Base-by-base conservation (phyloP, 2,329 filamentous ascomycete genomes). In the Calonectria crousiana region DNA sequence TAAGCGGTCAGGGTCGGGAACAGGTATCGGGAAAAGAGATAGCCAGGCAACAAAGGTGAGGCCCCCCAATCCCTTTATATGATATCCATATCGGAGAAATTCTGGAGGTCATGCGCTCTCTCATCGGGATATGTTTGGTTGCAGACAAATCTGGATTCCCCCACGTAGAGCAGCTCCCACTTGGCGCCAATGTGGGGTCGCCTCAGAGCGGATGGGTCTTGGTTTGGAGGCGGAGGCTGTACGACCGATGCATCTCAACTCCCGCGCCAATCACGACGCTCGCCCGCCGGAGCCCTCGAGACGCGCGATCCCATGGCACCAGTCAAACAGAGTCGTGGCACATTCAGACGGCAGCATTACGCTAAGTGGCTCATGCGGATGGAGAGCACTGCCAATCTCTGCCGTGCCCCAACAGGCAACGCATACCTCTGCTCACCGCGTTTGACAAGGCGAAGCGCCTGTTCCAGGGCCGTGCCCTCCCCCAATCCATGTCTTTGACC, bases 261-360 rank as follows among this genome's bases (percentile, higher is more conserved):
- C 81, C 81, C 81, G 81, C 81, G 41, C 81, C 81, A 82, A 82
- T 82, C 81, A 82, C 72, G 69, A 64, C 38, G 64, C 73, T 69
- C 56, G 65, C 74, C 67, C 60, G 34, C 69, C 47, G 76, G 68
- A 28, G 65, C 69, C 70, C 72, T 67, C 73, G 72, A 77, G 77
- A 58, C 78, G 74, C 78, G 74, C 77, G 73, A 81, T 78, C 72
- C 76, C 75, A 79, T 73, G 70, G 70, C 41, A 65, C 72, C 71
- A 76, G 71, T 74, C 75, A 76, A 74, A 71, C 67, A 73, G 73
- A 60, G 69, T 76, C 74, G 72, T 75, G 73, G 75, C 67, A 75
- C 73, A 72, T 73, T 77, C 78, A 69, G 75, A 79, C 67, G 77
- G 36, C 73, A 23, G 44, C 74, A 71, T 60, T 72, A 70, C 58